Percentiles rank a stretch among this genome's conserved stretches.
Evolutionary conservation across 1,139 yeast genomes (phyloP).

Genomic region (Scheffersomyces segobiensis): DNA sequence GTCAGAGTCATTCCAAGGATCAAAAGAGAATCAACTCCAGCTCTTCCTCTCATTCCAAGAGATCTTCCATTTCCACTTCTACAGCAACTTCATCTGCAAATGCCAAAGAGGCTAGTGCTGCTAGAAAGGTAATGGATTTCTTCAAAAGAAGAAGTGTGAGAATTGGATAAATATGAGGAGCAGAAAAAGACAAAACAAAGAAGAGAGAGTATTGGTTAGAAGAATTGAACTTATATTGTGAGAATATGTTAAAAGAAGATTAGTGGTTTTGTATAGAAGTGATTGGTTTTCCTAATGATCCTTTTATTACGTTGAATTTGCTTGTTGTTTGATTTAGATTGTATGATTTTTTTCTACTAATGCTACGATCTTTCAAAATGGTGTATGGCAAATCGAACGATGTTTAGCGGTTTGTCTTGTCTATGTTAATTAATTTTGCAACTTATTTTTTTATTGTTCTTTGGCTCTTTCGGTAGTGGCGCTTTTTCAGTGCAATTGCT

Average conservation of each 20-base stretch:
- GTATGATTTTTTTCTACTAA: neutral
- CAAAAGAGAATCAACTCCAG: constrained; percentile 15
- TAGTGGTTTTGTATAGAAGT: neutral
- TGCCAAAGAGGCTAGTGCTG: constrained; percentile 65
- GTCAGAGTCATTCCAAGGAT: constrained; percentile 5
- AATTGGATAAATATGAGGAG: constrained; percentile 21
- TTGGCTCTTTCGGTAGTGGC: neutral
- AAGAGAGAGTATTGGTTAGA: neutral
- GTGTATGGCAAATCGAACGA: neutral
- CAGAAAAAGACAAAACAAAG: neutral
- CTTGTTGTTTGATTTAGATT: neutral
- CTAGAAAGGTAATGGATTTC: constrained; percentile 77
- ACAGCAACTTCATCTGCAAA: constrained; percentile 20
- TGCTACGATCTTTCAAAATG: neutral
- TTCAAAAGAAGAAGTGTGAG: constrained; percentile 73
- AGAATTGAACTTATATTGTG: neutral
- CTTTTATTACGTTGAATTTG: neutral
- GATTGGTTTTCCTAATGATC: neutral
- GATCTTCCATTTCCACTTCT: constrained; percentile 10
- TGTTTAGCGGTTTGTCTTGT: neutral
- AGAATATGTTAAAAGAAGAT: neutral
- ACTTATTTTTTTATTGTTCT: neutral
- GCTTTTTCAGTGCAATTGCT: neutral
- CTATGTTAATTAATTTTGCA: neutral
- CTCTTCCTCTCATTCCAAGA: constrained; percentile 15